Percentiles rank a stretch among this genome's conserved stretches.
These are phyloP conservation scores for Phaeotremella skinneri DNA, from an alignment of 768 basidiomycete genomes.

Conservation along the genomic window DNA sequence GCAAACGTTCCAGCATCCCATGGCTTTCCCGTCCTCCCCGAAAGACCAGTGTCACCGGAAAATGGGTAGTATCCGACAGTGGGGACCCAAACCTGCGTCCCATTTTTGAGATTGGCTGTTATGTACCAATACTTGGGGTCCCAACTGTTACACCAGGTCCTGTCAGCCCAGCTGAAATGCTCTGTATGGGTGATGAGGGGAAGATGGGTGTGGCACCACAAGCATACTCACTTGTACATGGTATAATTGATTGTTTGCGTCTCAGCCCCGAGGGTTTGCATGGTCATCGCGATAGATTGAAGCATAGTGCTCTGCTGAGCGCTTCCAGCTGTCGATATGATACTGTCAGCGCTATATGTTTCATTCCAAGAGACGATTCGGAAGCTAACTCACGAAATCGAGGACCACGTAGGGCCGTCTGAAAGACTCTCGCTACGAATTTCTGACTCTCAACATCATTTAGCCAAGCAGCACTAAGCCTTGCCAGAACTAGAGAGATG, in stretches of 20 bases:
- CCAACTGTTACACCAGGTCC: not conserved
- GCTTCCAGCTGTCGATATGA: not conserved
- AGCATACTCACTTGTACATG: slow-evolving; percentile 1
- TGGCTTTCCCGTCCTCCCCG: not conserved
- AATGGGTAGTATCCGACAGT: not conserved
- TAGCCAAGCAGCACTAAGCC: not conserved
- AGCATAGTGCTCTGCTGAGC: not conserved
- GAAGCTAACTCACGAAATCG: not conserved
- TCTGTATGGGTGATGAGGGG: too few species aligned
- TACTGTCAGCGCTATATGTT: not conserved
- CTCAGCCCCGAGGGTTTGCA: slow-evolving; percentile 1
- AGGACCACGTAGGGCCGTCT: not conserved
- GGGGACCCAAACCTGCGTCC: not conserved
- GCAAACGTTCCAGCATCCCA: slow-evolving; percentile 1
- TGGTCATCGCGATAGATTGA: slow-evolving; percentile 1
- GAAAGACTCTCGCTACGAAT: not conserved
- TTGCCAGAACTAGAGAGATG: not conserved
- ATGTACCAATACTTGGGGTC: not conserved
- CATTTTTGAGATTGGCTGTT: not conserved
- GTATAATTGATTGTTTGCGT: not conserved
- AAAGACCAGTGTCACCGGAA: slow-evolving; percentile 1
- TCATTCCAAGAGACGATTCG: not conserved
- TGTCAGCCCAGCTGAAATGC: too few species aligned
- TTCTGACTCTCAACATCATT: slow-evolving; percentile 3
- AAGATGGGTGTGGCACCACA: not conserved